These are phyloP conservation scores for Aphanocladium album DNA, from an alignment of 2,329 filamentous ascomycete species.

Conservation along the genomic window DNA sequence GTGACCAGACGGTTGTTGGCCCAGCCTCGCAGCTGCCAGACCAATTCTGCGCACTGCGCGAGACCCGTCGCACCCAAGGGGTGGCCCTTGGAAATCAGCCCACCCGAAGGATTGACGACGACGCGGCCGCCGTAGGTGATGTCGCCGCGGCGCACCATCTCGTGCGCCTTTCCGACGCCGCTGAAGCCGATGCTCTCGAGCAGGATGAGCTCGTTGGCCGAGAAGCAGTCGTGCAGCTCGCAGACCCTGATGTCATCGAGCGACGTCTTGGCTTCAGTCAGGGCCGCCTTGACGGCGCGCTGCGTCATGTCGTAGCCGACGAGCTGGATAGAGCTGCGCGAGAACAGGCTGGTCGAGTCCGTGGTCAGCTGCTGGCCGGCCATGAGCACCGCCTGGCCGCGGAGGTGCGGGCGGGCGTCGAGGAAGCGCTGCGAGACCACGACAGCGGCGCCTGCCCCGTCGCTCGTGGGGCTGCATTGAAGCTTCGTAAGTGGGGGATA, in stretches of 20 bases:
- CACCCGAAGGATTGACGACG: conserved; percentile 25
- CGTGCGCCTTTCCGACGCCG: conserved; percentile 19
- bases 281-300: conserved; percentile 19
- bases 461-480: conserved; percentile 94
- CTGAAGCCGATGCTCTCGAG: conserved; percentile 22
- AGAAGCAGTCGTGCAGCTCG: conserved; percentile 28
- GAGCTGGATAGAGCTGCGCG: conserved; percentile 29
- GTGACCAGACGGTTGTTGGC: conserved; percentile 22
- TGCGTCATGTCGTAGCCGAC: conserved; percentile 25
- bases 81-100: conserved; percentile 27
- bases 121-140: conserved; percentile 22
- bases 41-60: conserved; percentile 26
- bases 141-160: conserved; percentile 20
- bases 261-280: conserved; percentile 19
- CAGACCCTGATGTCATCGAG: conserved; percentile 20
- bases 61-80: conserved; percentile 26
- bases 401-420: conserved; percentile 67
- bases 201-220: conserved; percentile 23
- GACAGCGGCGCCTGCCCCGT: conserved; percentile 83
- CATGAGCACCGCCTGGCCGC: conserved; percentile 74
- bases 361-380: conserved; percentile 86
- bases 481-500: conserved; percentile 87
- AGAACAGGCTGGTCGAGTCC: conserved; percentile 75
- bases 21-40: conserved; percentile 27
- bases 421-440: conserved; percentile 87